phyloP scores from a whole-genome alignment of 129 eudicot genomes.

The Artemisia argyi region DNA sequence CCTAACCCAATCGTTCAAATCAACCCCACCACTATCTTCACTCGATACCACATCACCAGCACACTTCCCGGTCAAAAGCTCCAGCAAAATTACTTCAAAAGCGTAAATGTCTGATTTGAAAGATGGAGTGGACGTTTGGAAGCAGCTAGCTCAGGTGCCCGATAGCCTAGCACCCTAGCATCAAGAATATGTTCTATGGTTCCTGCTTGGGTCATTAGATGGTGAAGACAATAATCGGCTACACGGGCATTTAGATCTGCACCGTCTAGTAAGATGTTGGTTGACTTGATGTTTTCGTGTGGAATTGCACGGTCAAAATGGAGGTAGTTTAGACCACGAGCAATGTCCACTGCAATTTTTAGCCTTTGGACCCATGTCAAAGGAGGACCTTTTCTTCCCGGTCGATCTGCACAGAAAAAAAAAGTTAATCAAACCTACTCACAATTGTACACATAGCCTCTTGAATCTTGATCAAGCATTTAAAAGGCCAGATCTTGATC shows the following conservation, averaged over 20 bases:
- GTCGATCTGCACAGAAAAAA: constrained; percentile 63
- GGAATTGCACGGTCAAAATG: constrained; percentile 97
- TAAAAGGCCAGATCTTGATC: not conserved
- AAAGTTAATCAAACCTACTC: not conserved
- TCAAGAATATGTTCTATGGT: constrained; percentile 92
- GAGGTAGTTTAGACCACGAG: constrained; percentile 98
- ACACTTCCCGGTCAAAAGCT: constrained; percentile 86
- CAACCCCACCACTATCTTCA: constrained; percentile 92
- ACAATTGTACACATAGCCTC: not conserved
- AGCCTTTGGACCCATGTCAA: constrained; percentile 90
- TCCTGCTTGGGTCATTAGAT: constrained; percentile 97
- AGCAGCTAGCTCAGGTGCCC: constrained; percentile 88
- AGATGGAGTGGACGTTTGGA: constrained; percentile 91
- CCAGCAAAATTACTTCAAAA: constrained; percentile 86
- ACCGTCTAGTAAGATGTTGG: constrained; percentile 79
- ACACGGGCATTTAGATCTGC: constrained; percentile 78
- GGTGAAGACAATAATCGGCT: constrained; percentile 95
- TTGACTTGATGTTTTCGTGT: constrained; percentile 96
- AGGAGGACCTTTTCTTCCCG: constrained; percentile 92
- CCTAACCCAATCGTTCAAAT: constrained; percentile 92
- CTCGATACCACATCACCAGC: constrained; percentile 98
- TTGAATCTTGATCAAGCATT: constrained; percentile 1
- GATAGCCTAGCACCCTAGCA: constrained; percentile 93
- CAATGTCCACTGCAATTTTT: constrained; percentile 91
- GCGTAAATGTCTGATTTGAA: constrained; percentile 95